A percentile compares a stretch with the other conserved stretches of the same genome.
Evolutionary conservation across 1,284 basidiomycete genomes (phyloP).

Genomic region (Taiwanofungus camphoratus): DNA sequence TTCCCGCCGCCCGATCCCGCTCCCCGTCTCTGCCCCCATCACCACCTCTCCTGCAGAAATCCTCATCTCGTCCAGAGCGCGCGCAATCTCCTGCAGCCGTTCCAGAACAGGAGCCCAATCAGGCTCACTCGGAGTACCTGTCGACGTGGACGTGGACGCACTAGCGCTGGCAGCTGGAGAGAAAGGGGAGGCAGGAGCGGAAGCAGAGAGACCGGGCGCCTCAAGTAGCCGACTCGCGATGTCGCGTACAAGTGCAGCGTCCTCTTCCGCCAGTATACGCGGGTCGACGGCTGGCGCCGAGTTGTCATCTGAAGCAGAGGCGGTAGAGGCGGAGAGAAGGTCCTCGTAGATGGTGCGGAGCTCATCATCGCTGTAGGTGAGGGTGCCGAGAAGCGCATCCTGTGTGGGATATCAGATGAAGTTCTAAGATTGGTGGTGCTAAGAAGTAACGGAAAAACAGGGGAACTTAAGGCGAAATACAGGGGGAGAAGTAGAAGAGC

Average conservation of each 20-base stretch:
- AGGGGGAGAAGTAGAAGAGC: too few species aligned
- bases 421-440: too few species aligned
- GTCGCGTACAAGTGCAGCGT: not conserved
- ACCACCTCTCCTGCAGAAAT: not conserved
- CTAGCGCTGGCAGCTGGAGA: not conserved
- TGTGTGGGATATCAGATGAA: not conserved
- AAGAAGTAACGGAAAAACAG: too few species aligned
- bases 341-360: constrained; percentile 48
- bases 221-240: constrained; percentile 11
- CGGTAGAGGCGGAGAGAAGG: constrained; percentile 38
- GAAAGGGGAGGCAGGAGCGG: constrained; percentile 6
- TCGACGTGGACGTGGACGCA: not conserved
- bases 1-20: too few species aligned
- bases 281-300: constrained; percentile 4
- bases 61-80: constrained; percentile 4
- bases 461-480: too few species aligned
- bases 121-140: not conserved
- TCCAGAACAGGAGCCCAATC: constrained; percentile 6
- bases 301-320: constrained; percentile 7
- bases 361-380: constrained; percentile 44
- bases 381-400: constrained; percentile 3
- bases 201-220: too few species aligned
- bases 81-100: constrained; percentile 15
- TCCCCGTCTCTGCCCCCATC: not conserved
- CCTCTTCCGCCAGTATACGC: constrained; percentile 5